phyloP scores from a whole-genome alignment of 208 protist genomes.

The Borovskyia barvae region DNA sequence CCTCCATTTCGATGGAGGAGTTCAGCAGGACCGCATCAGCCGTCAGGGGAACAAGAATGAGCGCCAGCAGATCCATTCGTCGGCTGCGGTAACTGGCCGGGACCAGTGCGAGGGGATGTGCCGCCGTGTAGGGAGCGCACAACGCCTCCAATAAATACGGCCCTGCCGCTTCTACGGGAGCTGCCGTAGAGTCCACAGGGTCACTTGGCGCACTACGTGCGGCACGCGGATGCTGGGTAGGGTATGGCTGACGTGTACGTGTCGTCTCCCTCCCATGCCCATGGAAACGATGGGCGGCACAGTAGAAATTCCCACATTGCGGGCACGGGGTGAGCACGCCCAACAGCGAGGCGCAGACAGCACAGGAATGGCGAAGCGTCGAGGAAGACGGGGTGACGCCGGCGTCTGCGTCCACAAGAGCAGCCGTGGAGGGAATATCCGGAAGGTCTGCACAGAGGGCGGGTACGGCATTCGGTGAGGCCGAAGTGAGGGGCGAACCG shows the following conservation, averaged over 20 bases:
- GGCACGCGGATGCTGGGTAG: neutral
- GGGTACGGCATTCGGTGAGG: too few relatives aligned
- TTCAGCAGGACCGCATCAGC: neutral
- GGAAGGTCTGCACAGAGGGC: too few relatives aligned
- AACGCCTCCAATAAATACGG: too few relatives aligned
- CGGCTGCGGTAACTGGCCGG: slow-evolving; percentile 45
- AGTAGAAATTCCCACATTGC: slow-evolving; percentile 39
- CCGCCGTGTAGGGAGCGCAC: slow-evolving; percentile 28
- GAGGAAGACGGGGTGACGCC: neutral
- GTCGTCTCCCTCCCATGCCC: slow-evolving; percentile 31
- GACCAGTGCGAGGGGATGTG: slow-evolving; percentile 29
- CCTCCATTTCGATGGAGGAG: neutral
- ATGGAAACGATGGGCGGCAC: slow-evolving; percentile 67
- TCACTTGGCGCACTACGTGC: neutral
- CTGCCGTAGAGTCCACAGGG: neutral
- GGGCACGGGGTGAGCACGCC: slow-evolving; percentile 51
- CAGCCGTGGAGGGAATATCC: neutral
- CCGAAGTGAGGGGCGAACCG: neutral
- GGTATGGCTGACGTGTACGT: slow-evolving; percentile 2
- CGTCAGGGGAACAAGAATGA: slow-evolving; percentile 5
- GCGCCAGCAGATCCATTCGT: slow-evolving; percentile 28
- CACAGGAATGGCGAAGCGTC: slow-evolving; percentile 19
- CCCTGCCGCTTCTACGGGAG: neutral
- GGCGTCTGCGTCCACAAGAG: neutral
- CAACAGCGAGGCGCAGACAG: slow-evolving; percentile 26